These are phyloP conservation scores for Syzygium aromaticum DNA, from an alignment of 345 rosid genomes.

Conservation along the genomic window DNA sequence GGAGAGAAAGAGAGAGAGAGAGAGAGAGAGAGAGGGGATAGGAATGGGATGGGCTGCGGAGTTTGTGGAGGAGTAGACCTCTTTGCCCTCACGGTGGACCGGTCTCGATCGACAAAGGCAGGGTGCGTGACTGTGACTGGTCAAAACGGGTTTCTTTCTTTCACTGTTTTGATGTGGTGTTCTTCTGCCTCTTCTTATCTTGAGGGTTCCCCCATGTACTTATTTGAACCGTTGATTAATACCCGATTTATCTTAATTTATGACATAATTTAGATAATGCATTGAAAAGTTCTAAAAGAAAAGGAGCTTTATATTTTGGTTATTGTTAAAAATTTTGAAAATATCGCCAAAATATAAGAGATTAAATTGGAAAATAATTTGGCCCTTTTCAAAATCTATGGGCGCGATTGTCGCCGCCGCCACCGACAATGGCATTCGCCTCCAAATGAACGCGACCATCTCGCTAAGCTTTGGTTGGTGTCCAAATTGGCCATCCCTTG, in stretches of 20 bases:
- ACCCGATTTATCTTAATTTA: not conserved
- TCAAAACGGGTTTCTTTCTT: not conserved
- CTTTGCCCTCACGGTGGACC: not conserved
- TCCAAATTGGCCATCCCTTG: not conserved
- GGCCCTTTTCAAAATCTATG: not conserved
- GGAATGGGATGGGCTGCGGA: not conserved
- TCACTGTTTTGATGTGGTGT: not conserved
- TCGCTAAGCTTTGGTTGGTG: not conserved
- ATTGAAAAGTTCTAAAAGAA: not conserved
- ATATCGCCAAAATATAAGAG: not conserved
- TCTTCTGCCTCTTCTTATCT: not conserved
- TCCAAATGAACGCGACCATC: not conserved
- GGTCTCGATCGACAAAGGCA: not conserved
- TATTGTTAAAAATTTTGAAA: not conserved
- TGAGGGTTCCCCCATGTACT: rapidly evolving
- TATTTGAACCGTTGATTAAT: not conserved
- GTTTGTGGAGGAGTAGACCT: not conserved
- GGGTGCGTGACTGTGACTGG: not conserved
- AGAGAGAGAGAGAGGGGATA: too few species aligned
- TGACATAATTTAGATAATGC: not conserved
- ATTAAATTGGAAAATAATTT: not conserved
- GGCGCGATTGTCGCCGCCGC: not conserved
- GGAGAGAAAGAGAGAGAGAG: not conserved
- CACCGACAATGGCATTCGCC: rapidly evolving
- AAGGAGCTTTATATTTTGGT: not conserved